These are phyloP conservation scores for Annulohypoxylon maeteangense DNA, from an alignment of 495 filamentous ascomycete species.

Conservation along the genomic window DNA sequence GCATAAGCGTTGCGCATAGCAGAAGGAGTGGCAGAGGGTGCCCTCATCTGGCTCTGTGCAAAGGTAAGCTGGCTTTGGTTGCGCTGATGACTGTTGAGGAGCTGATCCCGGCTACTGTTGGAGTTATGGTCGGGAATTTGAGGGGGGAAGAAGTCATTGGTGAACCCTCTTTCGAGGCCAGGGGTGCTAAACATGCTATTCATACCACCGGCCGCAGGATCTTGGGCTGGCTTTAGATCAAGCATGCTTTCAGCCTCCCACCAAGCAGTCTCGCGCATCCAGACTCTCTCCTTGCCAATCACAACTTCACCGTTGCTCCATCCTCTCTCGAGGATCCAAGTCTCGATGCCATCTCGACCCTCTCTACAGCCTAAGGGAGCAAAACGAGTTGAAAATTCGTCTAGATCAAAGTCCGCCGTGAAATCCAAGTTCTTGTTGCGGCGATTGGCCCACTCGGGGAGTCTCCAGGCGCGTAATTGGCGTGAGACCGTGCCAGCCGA, in stretches of 20 bases:
- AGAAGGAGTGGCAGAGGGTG: constrained; percentile 80
- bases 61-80: constrained; percentile 67
- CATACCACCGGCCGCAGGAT: constrained; percentile 51
- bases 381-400: constrained; percentile 90
- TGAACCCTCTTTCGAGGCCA: constrained; percentile 72
- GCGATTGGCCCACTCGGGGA: constrained; percentile 96
- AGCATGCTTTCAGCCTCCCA: constrained; percentile 99
- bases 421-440: constrained; percentile 94
- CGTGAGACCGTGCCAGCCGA: constrained; percentile 90
- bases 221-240: constrained; percentile 75
- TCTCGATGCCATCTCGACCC: constrained; percentile 92
- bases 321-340: constrained; percentile 92
- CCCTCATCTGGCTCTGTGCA: constrained; percentile 65
- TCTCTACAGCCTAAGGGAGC: constrained; percentile 85
- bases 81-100: constrained; percentile 68
- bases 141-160: constrained; percentile 73
- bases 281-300: constrained; percentile 87
- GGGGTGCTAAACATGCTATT: constrained; percentile 61
- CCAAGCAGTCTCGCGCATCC: constrained; percentile 95
- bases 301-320: constrained; percentile 99
- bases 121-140: constrained; percentile 67
- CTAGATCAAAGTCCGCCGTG: constrained; percentile 93
- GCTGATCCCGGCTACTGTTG: constrained; percentile 75
- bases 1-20: constrained; percentile 68
- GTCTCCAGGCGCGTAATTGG: constrained; percentile 89